A percentile compares a stretch with the other conserved stretches of the same genome.
Conservation (phyloP, 352 stramenopile species). For the Pythium myriotylum region DNA sequence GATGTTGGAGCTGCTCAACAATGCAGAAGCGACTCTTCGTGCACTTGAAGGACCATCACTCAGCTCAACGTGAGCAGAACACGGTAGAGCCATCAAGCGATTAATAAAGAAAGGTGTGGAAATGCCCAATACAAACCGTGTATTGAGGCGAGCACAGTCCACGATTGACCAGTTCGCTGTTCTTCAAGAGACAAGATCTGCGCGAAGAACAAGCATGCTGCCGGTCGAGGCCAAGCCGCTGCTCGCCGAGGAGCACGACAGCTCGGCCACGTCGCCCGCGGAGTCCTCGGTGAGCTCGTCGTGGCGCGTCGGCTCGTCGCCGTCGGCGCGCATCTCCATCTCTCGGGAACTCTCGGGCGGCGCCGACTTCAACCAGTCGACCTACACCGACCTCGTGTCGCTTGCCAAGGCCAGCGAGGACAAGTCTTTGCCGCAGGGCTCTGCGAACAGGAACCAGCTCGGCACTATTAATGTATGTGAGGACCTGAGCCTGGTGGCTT, state of each 20-base stretch:
- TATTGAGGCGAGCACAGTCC: not conserved
- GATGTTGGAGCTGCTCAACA: not conserved
- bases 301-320: not conserved
- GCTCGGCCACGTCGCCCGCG: not conserved
- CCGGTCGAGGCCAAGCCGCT: constrained; percentile 43
- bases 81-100: constrained; percentile 4
- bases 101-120: not conserved
- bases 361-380: constrained; percentile 11
- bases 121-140: too few relatives aligned
- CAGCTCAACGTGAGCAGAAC: constrained; percentile 1
- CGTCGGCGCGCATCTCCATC: constrained; percentile 15
- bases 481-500: not conserved
- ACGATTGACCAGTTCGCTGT: constrained; percentile 5
- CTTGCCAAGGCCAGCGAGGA: constrained; percentile 23
- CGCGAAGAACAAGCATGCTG: constrained; percentile 19
- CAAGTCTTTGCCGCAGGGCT: not conserved
- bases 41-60: constrained; percentile 26
- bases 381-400: constrained; percentile 52
- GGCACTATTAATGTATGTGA: constrained; percentile 45
- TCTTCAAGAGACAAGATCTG: constrained; percentile 16
- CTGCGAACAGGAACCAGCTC: constrained; percentile 33
- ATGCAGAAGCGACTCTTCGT: constrained; percentile 18
- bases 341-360: constrained; percentile 8
- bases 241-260: constrained; percentile 38
- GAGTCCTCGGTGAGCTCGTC: not conserved